These are phyloP conservation scores for Escovopsis weberi DNA, from an alignment of 2,329 filamentous ascomycete genomes.

Conservation along the genomic window DNA sequence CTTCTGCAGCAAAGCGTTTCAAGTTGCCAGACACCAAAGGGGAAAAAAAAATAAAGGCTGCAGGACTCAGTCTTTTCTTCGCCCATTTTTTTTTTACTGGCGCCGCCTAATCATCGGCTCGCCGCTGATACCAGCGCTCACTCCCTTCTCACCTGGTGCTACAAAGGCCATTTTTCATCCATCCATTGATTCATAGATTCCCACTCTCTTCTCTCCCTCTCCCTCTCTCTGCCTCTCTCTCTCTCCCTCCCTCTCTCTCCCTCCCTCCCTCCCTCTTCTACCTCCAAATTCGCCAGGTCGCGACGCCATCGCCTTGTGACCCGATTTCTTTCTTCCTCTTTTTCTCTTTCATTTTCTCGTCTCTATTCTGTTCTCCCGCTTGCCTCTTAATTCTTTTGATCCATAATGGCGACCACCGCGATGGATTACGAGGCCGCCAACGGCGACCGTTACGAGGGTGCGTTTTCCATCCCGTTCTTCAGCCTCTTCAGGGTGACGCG, in stretches of 20 bases:
- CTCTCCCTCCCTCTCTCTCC: slow-evolving; percentile 5
- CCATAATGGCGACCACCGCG: slow-evolving; percentile 44
- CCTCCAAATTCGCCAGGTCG: slow-evolving; percentile 3
- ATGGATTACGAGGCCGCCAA: slow-evolving; percentile 60
- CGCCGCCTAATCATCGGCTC: slow-evolving; percentile 14
- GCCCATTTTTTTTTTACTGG: slow-evolving; percentile 5
- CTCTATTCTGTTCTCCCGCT: no score
- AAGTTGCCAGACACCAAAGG: no score
- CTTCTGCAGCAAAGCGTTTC: no score
- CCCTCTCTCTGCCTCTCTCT: slow-evolving; percentile 2
- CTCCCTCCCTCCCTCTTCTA: slow-evolving; percentile 4
- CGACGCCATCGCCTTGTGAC: slow-evolving; percentile 2
- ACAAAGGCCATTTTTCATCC: background rate
- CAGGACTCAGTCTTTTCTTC: slow-evolving; percentile 4
- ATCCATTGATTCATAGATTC: background rate
- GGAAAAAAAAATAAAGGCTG: no score
- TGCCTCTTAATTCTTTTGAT: background rate
- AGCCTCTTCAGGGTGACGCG: slow-evolving; percentile 1
- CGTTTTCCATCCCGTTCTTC: slow-evolving; percentile 11
- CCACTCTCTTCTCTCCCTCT: slow-evolving; percentile 2
- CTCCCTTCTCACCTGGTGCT: slow-evolving; percentile 4
- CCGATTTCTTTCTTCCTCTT: background rate
- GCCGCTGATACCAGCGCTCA: slow-evolving; percentile 5
- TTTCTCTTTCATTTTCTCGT: slow-evolving; percentile 6
- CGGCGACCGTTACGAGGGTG: slow-evolving; percentile 53